A percentile compares a stretch with the other conserved stretches of the same genome.
Conservation (phyloP, 2,329 filamentous ascomycete species). For the Albifimbria verrucaria region DNA sequence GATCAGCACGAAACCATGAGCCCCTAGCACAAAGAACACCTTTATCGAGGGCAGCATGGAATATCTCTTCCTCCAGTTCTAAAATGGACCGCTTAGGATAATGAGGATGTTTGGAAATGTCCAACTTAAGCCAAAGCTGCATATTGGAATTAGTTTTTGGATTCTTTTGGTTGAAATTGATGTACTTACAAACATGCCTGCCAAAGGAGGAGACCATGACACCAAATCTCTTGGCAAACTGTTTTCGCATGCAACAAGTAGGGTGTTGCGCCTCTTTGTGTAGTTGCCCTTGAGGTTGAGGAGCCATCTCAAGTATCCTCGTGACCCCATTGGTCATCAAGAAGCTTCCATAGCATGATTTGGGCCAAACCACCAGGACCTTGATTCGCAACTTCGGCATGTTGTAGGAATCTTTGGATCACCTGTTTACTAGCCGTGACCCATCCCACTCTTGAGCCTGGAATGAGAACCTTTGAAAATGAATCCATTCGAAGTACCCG, state of each 20-base stretch:
- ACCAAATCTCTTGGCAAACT: slow-evolving; percentile 68
- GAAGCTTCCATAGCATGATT: slow-evolving; percentile 73
- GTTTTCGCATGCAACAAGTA: slow-evolving; percentile 71
- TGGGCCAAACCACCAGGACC: slow-evolving; percentile 77
- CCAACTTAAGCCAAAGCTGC: slow-evolving; percentile 4
- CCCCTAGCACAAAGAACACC: background rate
- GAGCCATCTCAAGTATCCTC: slow-evolving; percentile 80
- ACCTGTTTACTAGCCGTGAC: slow-evolving; percentile 77
- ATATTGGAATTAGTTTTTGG: slow-evolving; percentile 4
- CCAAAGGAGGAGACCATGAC: slow-evolving; percentile 70
- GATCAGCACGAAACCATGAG: background rate
- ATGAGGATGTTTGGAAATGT: background rate
- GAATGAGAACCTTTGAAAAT: slow-evolving; percentile 81
- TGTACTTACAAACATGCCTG: slow-evolving; percentile 83
- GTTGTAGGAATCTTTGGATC: slow-evolving; percentile 69
- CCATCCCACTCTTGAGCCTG: slow-evolving; percentile 76
- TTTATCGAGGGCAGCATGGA: background rate
- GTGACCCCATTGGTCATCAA: slow-evolving; percentile 89
- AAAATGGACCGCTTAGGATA: background rate
- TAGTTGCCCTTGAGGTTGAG: slow-evolving; percentile 74
- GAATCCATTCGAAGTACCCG: slow-evolving; percentile 82
- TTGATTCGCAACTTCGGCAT: slow-evolving; percentile 74
- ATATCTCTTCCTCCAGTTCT: slow-evolving; percentile 6
- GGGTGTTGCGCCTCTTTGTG: slow-evolving; percentile 65
- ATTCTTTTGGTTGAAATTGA: slow-evolving; percentile 5